Evolutionary conservation across 768 basidiomycete genomes (phyloP), one percentile per base, ranked within the genome.

Genomic region (Lentinula sp.): DNA sequence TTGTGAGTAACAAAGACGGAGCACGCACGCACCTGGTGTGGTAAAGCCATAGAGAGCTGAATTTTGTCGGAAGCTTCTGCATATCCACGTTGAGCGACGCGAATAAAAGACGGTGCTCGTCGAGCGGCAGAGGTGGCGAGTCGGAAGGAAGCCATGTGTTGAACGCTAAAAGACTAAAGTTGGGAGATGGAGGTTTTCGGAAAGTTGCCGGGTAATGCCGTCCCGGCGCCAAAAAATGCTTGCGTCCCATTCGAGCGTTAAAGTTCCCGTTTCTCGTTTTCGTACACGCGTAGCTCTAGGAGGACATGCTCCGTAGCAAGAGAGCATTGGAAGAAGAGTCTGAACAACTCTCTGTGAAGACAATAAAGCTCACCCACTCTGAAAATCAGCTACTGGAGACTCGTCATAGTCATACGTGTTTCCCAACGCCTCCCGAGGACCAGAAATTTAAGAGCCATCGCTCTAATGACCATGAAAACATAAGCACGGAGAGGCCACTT

Each of bases 41-140:
- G 97, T 61, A 99, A 86, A 57, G 91, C 91, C 68, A 99, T 81
- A 18, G 94, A 93, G 62, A 99, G 87, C 68, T 88, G 91, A 65
- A 99, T 87, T 78, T 93, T 95, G 76, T 93, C 92, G 50, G 83
- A 82, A 54, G 82, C 90, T 72, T 96, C 96, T 55, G 96, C 96
- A 74, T 98, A 98, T 45, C 93, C 91, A 72, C 96, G 86, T 65
- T 85, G 79, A 63, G 82, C 83, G 37, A 84, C 66, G 48, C 78
- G 70, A 61, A 86, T 73, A 13, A 77, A 69, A 37, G 79, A 75
- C 18, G 85, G 81, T 66, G 76, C 81, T 62, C 83, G 85, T 71
- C 86, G 83, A 66, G 83, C 80, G 67, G 79, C 82, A 72, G 85
- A 78, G 66, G 85, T 78, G 64, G 88, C 74, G 64, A 91, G 79